These are phyloP conservation scores for Podaxis carcinomalis DNA, from an alignment of 768 basidiomycete species.

Conservation along the genomic window DNA sequence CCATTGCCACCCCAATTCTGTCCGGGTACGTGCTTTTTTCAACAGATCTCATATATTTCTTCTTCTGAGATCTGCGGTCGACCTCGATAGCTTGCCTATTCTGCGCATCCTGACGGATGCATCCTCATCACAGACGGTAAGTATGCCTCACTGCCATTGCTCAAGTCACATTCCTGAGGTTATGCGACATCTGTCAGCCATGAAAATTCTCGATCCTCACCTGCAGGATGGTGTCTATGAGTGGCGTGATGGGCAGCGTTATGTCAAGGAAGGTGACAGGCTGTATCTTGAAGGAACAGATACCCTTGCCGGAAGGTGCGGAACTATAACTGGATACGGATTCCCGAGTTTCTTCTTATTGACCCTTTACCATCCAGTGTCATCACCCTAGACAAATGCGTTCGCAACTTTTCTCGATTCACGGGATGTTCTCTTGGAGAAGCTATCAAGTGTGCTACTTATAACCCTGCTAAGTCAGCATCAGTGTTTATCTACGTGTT, in stretches of 20 bases:
- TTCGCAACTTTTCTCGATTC: constrained; percentile 81
- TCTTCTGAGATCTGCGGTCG: not conserved
- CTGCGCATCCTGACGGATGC: constrained; percentile 78
- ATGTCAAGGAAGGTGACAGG: constrained; percentile 77
- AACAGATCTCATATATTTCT: not conserved
- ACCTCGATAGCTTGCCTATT: constrained; percentile 66
- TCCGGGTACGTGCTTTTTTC: constrained; percentile 51
- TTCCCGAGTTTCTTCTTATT: not conserved
- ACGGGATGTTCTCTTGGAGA: constrained; percentile 81
- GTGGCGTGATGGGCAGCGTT: constrained; percentile 80
- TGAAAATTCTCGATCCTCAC: constrained; percentile 83
- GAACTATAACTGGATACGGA: constrained; percentile 7
- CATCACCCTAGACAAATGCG: constrained; percentile 78
- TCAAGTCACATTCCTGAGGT: not conserved
- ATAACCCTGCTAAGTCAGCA: constrained; percentile 73
- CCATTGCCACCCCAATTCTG: constrained; percentile 88
- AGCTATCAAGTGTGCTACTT: constrained; percentile 83
- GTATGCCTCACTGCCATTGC: constrained; percentile 9
- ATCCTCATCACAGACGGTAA: constrained; percentile 87
- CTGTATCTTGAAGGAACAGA: constrained; percentile 82
- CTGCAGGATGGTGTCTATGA: constrained; percentile 80
- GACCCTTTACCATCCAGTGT: constrained; percentile 40
- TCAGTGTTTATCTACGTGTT: not conserved
- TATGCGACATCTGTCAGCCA: constrained; percentile 40
- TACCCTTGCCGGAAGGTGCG: constrained; percentile 85